Evolutionary conservation across 1,284 basidiomycete genomes (phyloP), one percentile per base, ranked within the genome.

Genomic region (Malassezia pachydermatis): DNA sequence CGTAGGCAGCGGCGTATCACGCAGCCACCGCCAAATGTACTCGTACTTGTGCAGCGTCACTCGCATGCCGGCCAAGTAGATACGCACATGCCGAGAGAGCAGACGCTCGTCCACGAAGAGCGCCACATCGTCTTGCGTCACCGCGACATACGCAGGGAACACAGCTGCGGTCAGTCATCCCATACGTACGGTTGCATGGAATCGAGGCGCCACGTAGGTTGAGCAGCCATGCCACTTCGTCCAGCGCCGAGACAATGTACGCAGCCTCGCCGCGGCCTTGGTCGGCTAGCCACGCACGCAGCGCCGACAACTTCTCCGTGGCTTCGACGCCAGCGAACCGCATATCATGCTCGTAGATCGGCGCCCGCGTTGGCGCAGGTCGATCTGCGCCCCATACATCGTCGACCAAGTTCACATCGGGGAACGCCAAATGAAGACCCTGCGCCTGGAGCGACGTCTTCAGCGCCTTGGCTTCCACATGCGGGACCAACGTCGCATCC

Each of bases 401-500:
- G 70, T 96, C 92, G 45, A 96, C 76, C 17, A 95, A 78, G 72
- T 96, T 96, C 63, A 82, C 19, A 16, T 60, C 41, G 25, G 75
- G 60, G 5, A 74, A 72, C 78, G 62, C 80, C 77, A 54, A 83
- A 78, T 68, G 80, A 4, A 46, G 47, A 13, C 37, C 32, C 11
- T 32, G 45, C 5, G 45, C 10, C 4, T 44, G 30, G 16, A 67
- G 40, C 16, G 42, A 5, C 1, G n/a, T 8, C 7, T 59, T 30
- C 5, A 68, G 52, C 19, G 29, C 13, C 33, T 53, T 50, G 28
- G 81, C 84, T 65, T 48, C 59, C 65, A 84, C 80, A 62, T 84
- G 80, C 3, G 86, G 80, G 51, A 92, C 76, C 75, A 92, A 82
- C 23, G 86, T 83, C 8, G 88, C 87, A 72, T 95, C 90, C 47